Evolutionary conservation across 2,329 filamentous ascomycete genomes (phyloP).

Genomic region (Anthostomella pinea): DNA sequence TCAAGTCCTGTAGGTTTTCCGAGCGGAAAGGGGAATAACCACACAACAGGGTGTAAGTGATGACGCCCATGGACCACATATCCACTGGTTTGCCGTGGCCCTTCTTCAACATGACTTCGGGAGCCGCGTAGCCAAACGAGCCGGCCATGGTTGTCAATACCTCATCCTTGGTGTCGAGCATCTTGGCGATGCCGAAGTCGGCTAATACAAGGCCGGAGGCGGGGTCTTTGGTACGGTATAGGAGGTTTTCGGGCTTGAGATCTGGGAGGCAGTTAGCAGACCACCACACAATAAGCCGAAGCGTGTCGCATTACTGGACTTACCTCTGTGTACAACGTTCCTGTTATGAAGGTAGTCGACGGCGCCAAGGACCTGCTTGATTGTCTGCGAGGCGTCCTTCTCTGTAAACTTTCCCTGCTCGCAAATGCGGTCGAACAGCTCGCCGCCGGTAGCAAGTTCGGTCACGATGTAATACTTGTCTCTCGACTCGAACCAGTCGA

Average conservation of each 20-base stretch:
- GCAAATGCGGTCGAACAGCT: slow-evolving; percentile 97
- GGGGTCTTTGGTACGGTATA: slow-evolving; percentile 77
- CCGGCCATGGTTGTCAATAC: slow-evolving; percentile 98
- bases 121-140: slow-evolving; percentile 95
- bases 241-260: slow-evolving; percentile 94
- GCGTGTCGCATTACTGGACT: too few relatives aligned
- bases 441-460: slow-evolving; percentile 89
- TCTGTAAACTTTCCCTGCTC: slow-evolving; percentile 98
- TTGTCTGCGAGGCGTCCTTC: slow-evolving; percentile 94
- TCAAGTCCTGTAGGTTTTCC: slow-evolving; percentile 87
- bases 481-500: slow-evolving; percentile 98
- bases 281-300: too few relatives aligned
- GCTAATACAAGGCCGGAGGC: slow-evolving; percentile 88
- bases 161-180: slow-evolving; percentile 85
- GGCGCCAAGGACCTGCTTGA: slow-evolving; percentile 87
- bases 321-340: slow-evolving; percentile 94
- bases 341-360: slow-evolving; percentile 93
- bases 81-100: slow-evolving; percentile 98
- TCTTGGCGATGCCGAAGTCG: slow-evolving; percentile 98
- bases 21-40: slow-evolving; percentile 98
- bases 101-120: slow-evolving; percentile 96
- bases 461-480: slow-evolving; percentile 99
- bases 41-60: slow-evolving; percentile 96
- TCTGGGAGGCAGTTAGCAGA: slow-evolving; percentile 53
- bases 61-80: slow-evolving; percentile 99